These are phyloP conservation scores for Backusella circina DNA, from an alignment of 192 early-diverging fungal genomes.

Conservation along the genomic window DNA sequence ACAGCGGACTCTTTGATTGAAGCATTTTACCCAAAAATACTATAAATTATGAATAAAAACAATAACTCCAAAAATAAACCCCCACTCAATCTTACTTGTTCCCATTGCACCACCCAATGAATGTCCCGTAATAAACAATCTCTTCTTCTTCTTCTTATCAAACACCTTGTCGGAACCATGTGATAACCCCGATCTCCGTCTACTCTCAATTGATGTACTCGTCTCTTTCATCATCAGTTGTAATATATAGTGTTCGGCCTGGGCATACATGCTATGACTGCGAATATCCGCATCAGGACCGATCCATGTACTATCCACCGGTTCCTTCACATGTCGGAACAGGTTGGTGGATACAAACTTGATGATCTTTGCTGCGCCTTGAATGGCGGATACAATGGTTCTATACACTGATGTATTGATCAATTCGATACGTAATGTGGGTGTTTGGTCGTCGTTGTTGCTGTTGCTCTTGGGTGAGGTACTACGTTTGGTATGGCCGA, in stretches of 20 bases:
- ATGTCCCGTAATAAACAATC: slow-evolving; percentile 49
- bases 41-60: slow-evolving; percentile 5
- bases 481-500: not conserved
- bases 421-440: slow-evolving; percentile 37
- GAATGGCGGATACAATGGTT: slow-evolving; percentile 38
- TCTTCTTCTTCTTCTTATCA: slow-evolving; percentile 37
- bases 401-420: slow-evolving; percentile 44
- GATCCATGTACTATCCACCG: slow-evolving; percentile 46
- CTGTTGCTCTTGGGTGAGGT: not conserved
- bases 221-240: slow-evolving; percentile 10
- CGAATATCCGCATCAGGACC: slow-evolving; percentile 34
- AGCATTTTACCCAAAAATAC: slow-evolving; percentile 53
- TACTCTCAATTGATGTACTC: not conserved
- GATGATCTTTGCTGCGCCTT: slow-evolving; percentile 34
- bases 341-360: slow-evolving; percentile 38
- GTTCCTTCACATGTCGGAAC: slow-evolving; percentile 42
- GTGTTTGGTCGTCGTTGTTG: not conserved
- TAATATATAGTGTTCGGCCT: slow-evolving; percentile 37
- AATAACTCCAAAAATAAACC: not conserved
- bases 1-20: slow-evolving; percentile 40
- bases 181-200: slow-evolving; percentile 1
- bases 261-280: slow-evolving; percentile 40
- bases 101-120: slow-evolving; percentile 48
- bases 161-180: not conserved
- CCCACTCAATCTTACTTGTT: slow-evolving; percentile 24